Conservation (phyloP, 345 rosid species). For the Raphanus sativus region DNA sequence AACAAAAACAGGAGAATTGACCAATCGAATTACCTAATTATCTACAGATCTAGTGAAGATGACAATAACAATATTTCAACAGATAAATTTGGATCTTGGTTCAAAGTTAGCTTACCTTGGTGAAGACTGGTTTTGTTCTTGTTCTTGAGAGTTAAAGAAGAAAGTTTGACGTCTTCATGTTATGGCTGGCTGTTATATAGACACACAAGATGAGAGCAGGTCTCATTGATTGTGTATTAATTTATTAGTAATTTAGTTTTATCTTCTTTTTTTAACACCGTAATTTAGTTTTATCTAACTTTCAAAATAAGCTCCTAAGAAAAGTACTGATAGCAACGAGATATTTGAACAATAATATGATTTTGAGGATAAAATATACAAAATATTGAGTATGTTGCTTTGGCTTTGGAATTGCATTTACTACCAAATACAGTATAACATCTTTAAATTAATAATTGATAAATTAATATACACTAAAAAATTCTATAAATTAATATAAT, state of each 20-base stretch:
- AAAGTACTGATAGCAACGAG: neutral
- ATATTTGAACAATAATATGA: constrained; percentile 28
- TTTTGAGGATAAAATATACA: constrained; percentile 13
- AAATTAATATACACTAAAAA: no score
- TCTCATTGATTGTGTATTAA: constrained; percentile 14
- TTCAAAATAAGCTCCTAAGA: constrained; percentile 19
- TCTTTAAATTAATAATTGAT: no score
- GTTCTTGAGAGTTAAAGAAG: constrained; percentile 21
- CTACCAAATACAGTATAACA: no score
- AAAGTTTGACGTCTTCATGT: constrained; percentile 28
- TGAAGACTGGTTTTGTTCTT: constrained; percentile 29
- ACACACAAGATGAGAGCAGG: constrained; percentile 9
- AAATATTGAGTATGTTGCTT: constrained; percentile 35
- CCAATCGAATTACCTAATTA: neutral
- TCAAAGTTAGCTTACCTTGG: constrained; percentile 29
- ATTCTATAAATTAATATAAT: no score
- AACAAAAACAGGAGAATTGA: neutral
- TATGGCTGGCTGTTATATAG: constrained; percentile 19
- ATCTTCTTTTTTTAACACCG: no score
- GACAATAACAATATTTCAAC: neutral
- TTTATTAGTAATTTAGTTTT: no score
- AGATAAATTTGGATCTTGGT: constrained; percentile 5
- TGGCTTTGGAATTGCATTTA: constrained; percentile 36
- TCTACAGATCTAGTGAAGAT: neutral
- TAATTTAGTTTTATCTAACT: constrained; percentile 31